Conservation (phyloP, 2,329 filamentous ascomycete species). For the Aspergillus proliferans region DNA sequence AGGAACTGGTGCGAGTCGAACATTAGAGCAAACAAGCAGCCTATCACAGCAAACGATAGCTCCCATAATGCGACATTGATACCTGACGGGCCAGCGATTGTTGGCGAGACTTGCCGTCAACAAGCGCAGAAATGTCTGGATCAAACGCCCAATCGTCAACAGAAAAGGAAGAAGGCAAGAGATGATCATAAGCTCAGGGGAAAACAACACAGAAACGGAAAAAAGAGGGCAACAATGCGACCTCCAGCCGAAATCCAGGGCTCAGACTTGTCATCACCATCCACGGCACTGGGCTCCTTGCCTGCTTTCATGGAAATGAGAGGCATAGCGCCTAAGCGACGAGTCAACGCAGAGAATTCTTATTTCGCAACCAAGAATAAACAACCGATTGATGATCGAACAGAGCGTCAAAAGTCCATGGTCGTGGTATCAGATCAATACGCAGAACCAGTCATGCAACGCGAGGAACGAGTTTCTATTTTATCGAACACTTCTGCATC, state of each 20-base stretch:
- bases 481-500: background rate
- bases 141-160: no score
- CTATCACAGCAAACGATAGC: no score
- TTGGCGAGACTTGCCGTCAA: no score
- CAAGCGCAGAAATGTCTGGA: no score
- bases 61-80: no score
- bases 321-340: conserved; percentile 25
- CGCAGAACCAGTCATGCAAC: background rate
- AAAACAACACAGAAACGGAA: background rate
- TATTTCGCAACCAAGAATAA: conserved; percentile 14
- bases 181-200: background rate
- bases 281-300: conserved; percentile 39
- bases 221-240: background rate
- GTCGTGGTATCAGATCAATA: background rate
- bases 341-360: conserved; percentile 18
- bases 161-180: no score
- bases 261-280: background rate
- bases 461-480: background rate
- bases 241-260: conserved; percentile 6
- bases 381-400: background rate
- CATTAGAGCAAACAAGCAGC: no score
- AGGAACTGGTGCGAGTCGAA: no score
- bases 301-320: conserved; percentile 48
- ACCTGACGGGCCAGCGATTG: no score
- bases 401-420: background rate